A percentile compares a stretch with the other conserved stretches of the same genome.
Conservation (phyloP, 345 rosid species). For the Eutrema japonicum region DNA sequence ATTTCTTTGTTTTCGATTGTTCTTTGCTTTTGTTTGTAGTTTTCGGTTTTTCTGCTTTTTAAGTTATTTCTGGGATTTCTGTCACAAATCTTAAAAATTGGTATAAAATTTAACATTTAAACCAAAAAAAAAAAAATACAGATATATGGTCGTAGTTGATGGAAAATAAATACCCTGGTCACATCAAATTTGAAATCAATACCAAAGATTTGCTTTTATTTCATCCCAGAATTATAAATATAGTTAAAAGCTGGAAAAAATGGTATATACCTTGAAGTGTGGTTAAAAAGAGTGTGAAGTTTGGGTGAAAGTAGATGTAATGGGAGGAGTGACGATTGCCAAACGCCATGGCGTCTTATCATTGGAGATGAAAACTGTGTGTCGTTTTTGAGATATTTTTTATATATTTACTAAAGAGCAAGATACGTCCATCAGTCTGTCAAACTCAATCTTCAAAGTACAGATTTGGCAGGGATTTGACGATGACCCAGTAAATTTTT, state of each 20-base stretch:
- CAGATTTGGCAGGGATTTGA: conserved; percentile 37
- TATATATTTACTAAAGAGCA: neutral
- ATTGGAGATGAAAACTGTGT: conserved; percentile 31
- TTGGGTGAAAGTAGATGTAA: conserved; percentile 25
- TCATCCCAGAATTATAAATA: neutral
- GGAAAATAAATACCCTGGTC: conserved; percentile 16
- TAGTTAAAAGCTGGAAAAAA: conserved; percentile 8
- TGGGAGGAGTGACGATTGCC: conserved; percentile 13
- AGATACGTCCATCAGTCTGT: conserved; percentile 44
- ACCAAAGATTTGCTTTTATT: conserved; percentile 13
- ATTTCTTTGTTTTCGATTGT: too few species aligned
- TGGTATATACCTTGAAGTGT: conserved; percentile 4
- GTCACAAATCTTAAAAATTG: too few species aligned
- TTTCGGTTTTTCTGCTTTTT: too few species aligned
- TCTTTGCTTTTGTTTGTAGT: too few species aligned
- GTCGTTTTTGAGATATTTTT: neutral
- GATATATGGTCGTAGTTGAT: neutral
- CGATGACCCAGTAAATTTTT: neutral
- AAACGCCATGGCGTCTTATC: conserved; percentile 7
- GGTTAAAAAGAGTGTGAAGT: conserved; percentile 9
- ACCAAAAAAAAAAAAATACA: neutral
- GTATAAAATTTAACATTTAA: too few species aligned
- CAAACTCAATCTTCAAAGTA: conserved; percentile 43
- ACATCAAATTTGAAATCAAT: conserved; percentile 20
- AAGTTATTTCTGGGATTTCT: too few species aligned